Conservation (phyloP, 1,284 basidiomycete species). For the Ganoderma leucocontextum region DNA sequence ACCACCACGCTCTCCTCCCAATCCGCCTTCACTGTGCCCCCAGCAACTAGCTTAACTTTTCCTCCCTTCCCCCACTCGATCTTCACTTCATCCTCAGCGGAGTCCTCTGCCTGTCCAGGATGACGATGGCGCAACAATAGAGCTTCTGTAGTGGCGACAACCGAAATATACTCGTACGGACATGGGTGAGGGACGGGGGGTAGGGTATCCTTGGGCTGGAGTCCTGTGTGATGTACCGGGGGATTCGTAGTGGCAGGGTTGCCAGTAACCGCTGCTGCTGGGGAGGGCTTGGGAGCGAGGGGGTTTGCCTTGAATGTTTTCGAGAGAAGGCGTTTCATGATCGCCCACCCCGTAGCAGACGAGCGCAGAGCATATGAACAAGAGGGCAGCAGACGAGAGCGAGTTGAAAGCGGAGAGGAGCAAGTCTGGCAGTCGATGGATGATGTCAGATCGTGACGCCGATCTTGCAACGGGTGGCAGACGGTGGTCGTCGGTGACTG, state of each 20-base stretch:
- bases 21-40: constrained; percentile 45
- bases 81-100: constrained; percentile 54
- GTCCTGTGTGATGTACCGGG: constrained; percentile 41
- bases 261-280: constrained; percentile 28
- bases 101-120: constrained; percentile 41
- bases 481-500: background rate
- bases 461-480: background rate
- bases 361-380: constrained; percentile 25
- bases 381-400: background rate
- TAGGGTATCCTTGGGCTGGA: constrained; percentile 70
- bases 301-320: constrained; percentile 35
- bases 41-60: constrained; percentile 61
- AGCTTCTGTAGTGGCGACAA: constrained; percentile 66
- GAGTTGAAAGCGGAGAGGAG: constrained; percentile 10
- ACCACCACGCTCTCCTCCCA: constrained; percentile 67
- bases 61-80: constrained; percentile 70
- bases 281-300: constrained; percentile 24
- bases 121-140: constrained; percentile 68
- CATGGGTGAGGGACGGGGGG: constrained; percentile 77
- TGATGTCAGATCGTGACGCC: constrained; percentile 33
- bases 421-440: constrained; percentile 9
- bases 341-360: constrained; percentile 13
- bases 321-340: constrained; percentile 43
- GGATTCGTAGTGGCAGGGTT: constrained; percentile 33
- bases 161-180: constrained; percentile 70